A percentile compares a stretch with the other conserved stretches of the same genome.
Evolutionary conservation across 2,329 filamentous ascomycete genomes (phyloP).

Genomic region (Rhynchosporium graminicola): DNA sequence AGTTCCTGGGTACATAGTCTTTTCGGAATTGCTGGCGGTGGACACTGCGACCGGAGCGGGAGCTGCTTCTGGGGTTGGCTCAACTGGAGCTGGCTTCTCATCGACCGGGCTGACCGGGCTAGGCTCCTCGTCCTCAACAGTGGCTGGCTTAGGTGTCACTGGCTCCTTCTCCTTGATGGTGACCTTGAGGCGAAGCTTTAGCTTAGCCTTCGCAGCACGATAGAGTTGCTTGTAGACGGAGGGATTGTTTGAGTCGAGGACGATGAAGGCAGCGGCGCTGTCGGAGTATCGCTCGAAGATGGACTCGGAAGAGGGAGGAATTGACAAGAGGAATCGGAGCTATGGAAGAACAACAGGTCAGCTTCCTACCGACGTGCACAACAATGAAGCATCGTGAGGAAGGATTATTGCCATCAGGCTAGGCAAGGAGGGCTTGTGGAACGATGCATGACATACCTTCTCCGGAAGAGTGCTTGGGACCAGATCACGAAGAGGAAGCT

Average conservation of each 20-base stretch:
- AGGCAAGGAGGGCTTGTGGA: slow-evolving; percentile 26
- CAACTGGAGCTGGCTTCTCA: slow-evolving; percentile 14
- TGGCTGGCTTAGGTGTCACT: slow-evolving; percentile 42
- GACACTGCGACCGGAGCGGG: slow-evolving; percentile 17
- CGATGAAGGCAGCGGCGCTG: slow-evolving; percentile 78
- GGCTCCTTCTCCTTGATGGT: slow-evolving; percentile 48
- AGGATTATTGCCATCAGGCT: slow-evolving; percentile 10
- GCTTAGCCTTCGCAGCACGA: slow-evolving; percentile 94
- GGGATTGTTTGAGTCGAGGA: slow-evolving; percentile 73
- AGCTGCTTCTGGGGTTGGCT: slow-evolving; percentile 9
- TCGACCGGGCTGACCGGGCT: slow-evolving; percentile 31
- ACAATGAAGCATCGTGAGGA: slow-evolving; percentile 9
- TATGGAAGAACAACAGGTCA: slow-evolving; percentile 44
- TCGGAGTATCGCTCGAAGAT: slow-evolving; percentile 94
- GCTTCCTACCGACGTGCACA: slow-evolving; percentile 12
- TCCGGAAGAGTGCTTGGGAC: slow-evolving; percentile 71
- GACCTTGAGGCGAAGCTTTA: slow-evolving; percentile 88
- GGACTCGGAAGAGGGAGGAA: slow-evolving; percentile 62
- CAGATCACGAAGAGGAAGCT: slow-evolving; percentile 85
- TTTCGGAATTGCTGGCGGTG: slow-evolving; percentile 21
- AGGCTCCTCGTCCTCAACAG: slow-evolving; percentile 51
- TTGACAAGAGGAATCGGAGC: slow-evolving; percentile 69
- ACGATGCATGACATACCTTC: slow-evolving; percentile 64
- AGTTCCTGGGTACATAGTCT: slow-evolving; percentile 24
- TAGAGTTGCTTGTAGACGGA: slow-evolving; percentile 96